phyloP scores from a whole-genome alignment of 2,329 filamentous ascomycete genomes.

The Ophiostoma ulmi region DNA sequence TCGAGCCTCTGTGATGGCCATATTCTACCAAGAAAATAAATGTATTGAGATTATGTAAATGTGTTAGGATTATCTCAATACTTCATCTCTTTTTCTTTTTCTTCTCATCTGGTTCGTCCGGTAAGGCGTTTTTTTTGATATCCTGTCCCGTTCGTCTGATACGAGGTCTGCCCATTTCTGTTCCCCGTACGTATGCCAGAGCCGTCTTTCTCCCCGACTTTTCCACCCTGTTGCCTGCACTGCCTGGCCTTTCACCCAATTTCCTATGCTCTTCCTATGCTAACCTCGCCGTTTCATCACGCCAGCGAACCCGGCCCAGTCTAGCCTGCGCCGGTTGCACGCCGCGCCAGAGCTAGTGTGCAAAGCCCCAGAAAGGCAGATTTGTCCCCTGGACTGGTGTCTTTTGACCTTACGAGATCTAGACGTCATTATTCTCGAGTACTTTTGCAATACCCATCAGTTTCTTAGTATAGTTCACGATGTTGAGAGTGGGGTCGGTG shows the following conservation, averaged over 20 bases:
- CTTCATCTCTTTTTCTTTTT: not conserved
- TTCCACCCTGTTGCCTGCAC: not conserved
- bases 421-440: not conserved
- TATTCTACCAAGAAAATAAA: too few species aligned
- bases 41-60: not conserved
- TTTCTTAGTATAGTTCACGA: not conserved
- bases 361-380: not conserved
- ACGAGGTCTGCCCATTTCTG: not conserved
- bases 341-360: conserved; percentile 3
- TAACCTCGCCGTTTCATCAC: not conserved
- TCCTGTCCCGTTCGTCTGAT: not conserved
- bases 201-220: not conserved
- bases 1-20: too few species aligned
- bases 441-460: not conserved
- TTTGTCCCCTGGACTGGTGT: too few species aligned
- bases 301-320: not conserved
- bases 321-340: conserved; percentile 5
- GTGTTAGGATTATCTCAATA: not conserved
- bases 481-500: not conserved
- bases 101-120: not conserved
- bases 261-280: not conserved
- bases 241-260: not conserved
- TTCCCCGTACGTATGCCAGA: not conserved
- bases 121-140: not conserved
- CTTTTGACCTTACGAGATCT: not conserved